phyloP scores from a whole-genome alignment of 1,139 yeast species.

The Neolecta irregularis region DNA sequence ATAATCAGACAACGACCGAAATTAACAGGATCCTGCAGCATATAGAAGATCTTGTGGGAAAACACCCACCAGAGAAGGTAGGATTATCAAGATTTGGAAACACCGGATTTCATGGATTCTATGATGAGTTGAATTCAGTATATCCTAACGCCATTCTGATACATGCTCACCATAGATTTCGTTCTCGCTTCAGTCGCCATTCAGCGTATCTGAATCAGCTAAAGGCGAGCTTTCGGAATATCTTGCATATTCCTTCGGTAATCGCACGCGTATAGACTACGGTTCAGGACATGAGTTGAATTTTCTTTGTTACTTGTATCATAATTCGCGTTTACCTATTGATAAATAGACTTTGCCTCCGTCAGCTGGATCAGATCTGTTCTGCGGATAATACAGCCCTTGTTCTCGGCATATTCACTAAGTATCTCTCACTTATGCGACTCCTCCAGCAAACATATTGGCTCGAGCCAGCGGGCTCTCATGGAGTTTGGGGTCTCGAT shows the following conservation, averaged over 20 bases:
- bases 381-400: constrained; percentile 13
- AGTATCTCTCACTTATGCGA: constrained; percentile 36
- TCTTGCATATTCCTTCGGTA: constrained; percentile 66
- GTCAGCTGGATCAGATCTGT: constrained; percentile 14
- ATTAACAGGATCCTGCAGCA: constrained; percentile 27
- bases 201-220: constrained; percentile 17
- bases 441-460: constrained; percentile 41
- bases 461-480: constrained; percentile 92
- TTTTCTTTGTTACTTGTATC: constrained; percentile 48
- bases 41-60: constrained; percentile 33
- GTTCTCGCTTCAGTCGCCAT: constrained; percentile 23
- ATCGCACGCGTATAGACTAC: constrained; percentile 72
- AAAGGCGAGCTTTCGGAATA: constrained; percentile 25
- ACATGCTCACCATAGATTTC: constrained; percentile 5
- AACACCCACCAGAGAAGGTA: constrained; percentile 58
- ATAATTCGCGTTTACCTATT: constrained; percentile 18
- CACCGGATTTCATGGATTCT: constrained; percentile 69
- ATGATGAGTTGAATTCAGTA: constrained; percentile 39
- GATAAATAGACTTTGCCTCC: constrained; percentile 12
- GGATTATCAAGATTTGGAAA: constrained; percentile 80
- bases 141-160: constrained; percentile 4
- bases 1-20: neutral
- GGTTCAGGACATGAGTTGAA: constrained; percentile 96
- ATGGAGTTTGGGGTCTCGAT: constrained; percentile 95
- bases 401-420: constrained; percentile 45